phyloP scores from a whole-genome alignment of 140 eudicot genomes.

The Cichorium intybus region DNA sequence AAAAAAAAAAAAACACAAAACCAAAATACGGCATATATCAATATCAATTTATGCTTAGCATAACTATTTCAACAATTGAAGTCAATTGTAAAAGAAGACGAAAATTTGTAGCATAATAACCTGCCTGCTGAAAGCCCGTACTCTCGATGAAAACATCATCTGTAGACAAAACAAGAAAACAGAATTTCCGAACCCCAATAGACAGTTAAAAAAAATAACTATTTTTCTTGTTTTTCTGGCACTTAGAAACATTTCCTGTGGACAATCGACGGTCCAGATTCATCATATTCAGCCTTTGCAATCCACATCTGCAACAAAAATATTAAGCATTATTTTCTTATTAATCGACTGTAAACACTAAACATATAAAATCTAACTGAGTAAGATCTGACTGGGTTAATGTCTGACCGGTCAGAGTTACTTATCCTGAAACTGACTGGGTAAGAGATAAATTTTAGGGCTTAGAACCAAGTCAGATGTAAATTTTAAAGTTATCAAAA shows the following conservation, averaged over 20 bases:
- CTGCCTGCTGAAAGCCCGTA: slow-evolving; percentile 27
- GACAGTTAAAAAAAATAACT: slow-evolving; percentile 25
- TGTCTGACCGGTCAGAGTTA: too few relatives aligned
- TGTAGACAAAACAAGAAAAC: slow-evolving; percentile 1
- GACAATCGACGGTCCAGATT: slow-evolving; percentile 44
- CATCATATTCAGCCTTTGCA: slow-evolving; percentile 48
- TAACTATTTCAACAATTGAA: slow-evolving; percentile 18
- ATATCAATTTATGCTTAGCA: slow-evolving; percentile 33
- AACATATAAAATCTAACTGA: neutral
- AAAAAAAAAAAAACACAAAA: neutral
- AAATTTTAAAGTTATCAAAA: too few relatives aligned
- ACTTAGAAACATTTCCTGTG: slow-evolving; percentile 48
- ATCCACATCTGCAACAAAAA: slow-evolving; percentile 41
- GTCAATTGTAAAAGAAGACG: slow-evolving; percentile 16
- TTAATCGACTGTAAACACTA: too few relatives aligned
- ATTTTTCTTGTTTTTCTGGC: slow-evolving; percentile 12
- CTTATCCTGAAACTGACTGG: too few relatives aligned
- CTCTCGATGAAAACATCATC: neutral
- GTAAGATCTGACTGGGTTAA: too few relatives aligned
- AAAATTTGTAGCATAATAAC: slow-evolving; percentile 17
- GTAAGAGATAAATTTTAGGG: too few relatives aligned
- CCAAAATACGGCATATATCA: slow-evolving; percentile 16
- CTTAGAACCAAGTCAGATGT: too few relatives aligned
- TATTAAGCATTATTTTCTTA: neutral
- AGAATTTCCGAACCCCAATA: slow-evolving; percentile 27